Evolutionary conservation across 208 protist genomes (phyloP).

Genomic region (Trypanosoma lewisi): DNA sequence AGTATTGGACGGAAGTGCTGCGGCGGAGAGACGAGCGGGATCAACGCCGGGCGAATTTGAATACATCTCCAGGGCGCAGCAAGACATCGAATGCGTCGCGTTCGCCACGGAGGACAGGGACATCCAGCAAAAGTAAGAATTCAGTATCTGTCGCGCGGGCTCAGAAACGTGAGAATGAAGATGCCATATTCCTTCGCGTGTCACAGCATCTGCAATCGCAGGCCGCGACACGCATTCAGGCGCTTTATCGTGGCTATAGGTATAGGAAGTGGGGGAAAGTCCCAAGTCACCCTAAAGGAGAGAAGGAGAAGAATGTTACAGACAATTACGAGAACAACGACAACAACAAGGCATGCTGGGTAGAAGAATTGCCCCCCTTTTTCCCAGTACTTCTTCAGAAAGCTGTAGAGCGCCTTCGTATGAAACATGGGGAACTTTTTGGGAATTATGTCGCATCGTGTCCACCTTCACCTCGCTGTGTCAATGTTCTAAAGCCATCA

Average conservation of each 20-base stretch:
- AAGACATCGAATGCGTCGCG: neutral
- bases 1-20: slow-evolving; percentile 73
- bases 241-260: slow-evolving; percentile 49
- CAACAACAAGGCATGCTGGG: slow-evolving; percentile 2
- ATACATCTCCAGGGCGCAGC: neutral
- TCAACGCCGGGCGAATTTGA: slow-evolving; percentile 12
- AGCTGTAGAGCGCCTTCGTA: slow-evolving; percentile 23
- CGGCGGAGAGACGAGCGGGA: slow-evolving; percentile 40
- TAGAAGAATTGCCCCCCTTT: slow-evolving; percentile 15
- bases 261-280: slow-evolving; percentile 2
- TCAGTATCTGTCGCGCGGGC: slow-evolving; percentile 21
- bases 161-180: slow-evolving; percentile 51
- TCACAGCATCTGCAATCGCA: slow-evolving; percentile 35
- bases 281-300: no score
- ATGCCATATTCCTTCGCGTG: slow-evolving; percentile 65
- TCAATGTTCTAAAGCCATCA: slow-evolving; percentile 26
- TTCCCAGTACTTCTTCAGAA: slow-evolving; percentile 36
- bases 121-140: neutral
- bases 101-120: neutral
- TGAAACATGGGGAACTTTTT: slow-evolving; percentile 54
- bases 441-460: slow-evolving; percentile 41
- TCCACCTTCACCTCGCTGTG: slow-evolving; percentile 23
- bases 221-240: slow-evolving; percentile 71
- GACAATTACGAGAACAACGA: no score
- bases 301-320: no score